phyloP scores from a whole-genome alignment of 1,284 basidiomycete species.

The Mrakiaceae sp. region DNA sequence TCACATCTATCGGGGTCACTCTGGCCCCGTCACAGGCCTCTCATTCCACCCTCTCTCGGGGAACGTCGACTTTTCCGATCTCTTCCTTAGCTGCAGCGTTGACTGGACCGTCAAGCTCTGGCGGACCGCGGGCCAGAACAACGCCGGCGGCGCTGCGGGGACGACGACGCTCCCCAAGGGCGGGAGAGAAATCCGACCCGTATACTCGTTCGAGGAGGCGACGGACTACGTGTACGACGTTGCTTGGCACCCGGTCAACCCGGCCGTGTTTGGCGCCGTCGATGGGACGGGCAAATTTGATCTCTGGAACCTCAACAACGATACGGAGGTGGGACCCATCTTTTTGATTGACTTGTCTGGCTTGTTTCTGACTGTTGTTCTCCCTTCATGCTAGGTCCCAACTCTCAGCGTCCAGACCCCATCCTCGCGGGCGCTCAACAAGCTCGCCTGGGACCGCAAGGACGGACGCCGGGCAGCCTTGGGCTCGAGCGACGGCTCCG shows the following conservation, averaged over 20 bases:
- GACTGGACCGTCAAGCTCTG: conserved; percentile 97
- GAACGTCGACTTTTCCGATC: conserved; percentile 84
- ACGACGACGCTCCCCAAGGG: conserved; percentile 5
- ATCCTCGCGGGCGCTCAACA: conserved; percentile 76
- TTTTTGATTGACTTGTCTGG: neutral
- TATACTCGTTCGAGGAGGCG: conserved; percentile 89
- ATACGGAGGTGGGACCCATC: conserved; percentile 65
- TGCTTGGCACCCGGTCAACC: conserved; percentile 91
- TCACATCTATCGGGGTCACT: conserved; percentile 84
- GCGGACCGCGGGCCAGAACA: conserved; percentile 47
- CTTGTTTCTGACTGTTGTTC: too few species aligned
- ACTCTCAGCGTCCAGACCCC: conserved; percentile 61
- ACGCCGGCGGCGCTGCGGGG: conserved; percentile 38
- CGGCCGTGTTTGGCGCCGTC: conserved; percentile 83
- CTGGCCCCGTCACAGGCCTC: conserved; percentile 84
- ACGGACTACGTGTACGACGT: conserved; percentile 99
- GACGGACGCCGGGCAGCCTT: conserved; percentile 72
- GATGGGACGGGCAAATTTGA: conserved; percentile 93
- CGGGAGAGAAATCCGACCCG: conserved; percentile 43
- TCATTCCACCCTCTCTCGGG: conserved; percentile 88
- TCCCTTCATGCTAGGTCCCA: conserved; percentile 48
- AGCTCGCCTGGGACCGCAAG: conserved; percentile 83
- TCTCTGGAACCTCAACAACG: conserved; percentile 88
- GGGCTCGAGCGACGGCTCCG: conserved; percentile 79
- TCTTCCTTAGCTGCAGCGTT: conserved; percentile 81